These are phyloP conservation scores for Rhododendron henanense DNA, from an alignment of 148 eudicot genomes.

Conservation along the genomic window DNA sequence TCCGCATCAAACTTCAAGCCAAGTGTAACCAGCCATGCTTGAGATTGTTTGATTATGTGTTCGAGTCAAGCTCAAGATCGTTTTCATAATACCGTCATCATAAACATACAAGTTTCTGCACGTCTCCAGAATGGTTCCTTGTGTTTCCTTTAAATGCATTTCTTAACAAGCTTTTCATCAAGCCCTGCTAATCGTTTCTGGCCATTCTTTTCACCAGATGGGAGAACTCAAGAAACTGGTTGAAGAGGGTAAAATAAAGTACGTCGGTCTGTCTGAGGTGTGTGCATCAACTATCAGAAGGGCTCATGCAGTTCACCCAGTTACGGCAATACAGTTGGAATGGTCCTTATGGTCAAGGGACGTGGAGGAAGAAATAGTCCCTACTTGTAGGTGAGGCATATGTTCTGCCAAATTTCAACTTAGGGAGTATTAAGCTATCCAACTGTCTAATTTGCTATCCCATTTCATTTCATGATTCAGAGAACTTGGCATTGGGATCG, in stretches of 20 bases:
- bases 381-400: conserved; percentile 15
- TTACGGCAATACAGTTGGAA: conserved; percentile 16
- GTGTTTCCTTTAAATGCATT: background rate
- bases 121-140: background rate
- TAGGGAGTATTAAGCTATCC: background rate
- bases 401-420: background rate
- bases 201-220: conserved; percentile 7
- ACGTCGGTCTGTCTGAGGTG: conserved; percentile 18
- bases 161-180: background rate
- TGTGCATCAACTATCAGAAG: conserved; percentile 13
- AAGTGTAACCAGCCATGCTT: background rate
- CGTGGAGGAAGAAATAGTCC: conserved; percentile 15
- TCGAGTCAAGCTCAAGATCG: background rate
- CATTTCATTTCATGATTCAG: background rate
- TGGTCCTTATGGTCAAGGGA: conserved; percentile 23
- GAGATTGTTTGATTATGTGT: background rate
- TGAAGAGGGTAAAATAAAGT: conserved; percentile 23
- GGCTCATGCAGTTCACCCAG: conserved; percentile 17
- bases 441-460: background rate
- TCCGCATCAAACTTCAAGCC: background rate
- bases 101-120: background rate
- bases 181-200: background rate
- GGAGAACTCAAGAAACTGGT: conserved; percentile 18
- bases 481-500: conserved; percentile 22
- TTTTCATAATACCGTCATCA: background rate